These are phyloP conservation scores for Parsonsia alboflavescens DNA, from an alignment of 257 asterid species.

Conservation along the genomic window DNA sequence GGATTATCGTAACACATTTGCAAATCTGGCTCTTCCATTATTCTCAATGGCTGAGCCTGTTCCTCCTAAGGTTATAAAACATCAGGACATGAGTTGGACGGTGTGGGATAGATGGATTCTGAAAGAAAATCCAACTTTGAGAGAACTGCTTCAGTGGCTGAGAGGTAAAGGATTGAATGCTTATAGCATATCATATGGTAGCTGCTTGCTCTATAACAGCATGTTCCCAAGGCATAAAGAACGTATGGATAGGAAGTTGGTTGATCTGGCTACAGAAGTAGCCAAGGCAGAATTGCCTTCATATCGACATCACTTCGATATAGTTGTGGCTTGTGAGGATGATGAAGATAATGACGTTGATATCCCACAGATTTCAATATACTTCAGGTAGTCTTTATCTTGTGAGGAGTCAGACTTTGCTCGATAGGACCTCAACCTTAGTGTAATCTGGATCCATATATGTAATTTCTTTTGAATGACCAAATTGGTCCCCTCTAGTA, in stretches of 20 bases:
- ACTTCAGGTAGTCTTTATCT: conserved; percentile 38
- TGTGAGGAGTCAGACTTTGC: not conserved
- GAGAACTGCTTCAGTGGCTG: conserved; percentile 74
- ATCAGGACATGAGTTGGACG: conserved; percentile 77
- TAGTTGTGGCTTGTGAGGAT: conserved; percentile 86
- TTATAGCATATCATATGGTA: conserved; percentile 76
- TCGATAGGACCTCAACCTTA: not conserved
- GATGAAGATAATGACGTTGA: conserved; percentile 79
- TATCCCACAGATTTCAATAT: conserved; percentile 71
- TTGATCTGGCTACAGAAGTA: conserved; percentile 58
- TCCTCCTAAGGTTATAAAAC: conserved; percentile 65
- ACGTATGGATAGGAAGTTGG: conserved; percentile 64
- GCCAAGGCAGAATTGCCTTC: conserved; percentile 75
- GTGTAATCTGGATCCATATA: not conserved
- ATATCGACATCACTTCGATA: conserved; percentile 61
- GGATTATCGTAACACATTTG: conserved; percentile 88
- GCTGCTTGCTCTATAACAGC: conserved; percentile 70
- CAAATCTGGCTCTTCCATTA: conserved; percentile 77
- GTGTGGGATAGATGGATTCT: conserved; percentile 90
- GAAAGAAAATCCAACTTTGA: conserved; percentile 53
- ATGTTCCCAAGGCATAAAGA: conserved; percentile 81
- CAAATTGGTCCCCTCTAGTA: not conserved
- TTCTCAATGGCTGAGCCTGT: conserved; percentile 91
- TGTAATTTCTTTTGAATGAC: not conserved
- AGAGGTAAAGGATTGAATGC: conserved; percentile 67